Conservation (phyloP, 345 rosid genomes). For the Combretum micranthum region DNA sequence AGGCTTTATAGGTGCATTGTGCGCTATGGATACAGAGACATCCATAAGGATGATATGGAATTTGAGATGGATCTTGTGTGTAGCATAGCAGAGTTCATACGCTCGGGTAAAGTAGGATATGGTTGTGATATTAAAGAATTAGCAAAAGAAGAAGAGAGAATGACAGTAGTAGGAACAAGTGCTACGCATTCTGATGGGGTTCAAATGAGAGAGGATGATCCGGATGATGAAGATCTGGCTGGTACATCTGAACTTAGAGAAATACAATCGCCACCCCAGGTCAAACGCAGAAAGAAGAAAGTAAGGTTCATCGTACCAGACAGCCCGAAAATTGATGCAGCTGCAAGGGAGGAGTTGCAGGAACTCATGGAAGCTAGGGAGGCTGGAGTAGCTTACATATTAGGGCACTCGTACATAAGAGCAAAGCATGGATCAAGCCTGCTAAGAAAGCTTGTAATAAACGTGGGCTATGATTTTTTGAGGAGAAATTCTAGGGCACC, state of each 20-base stretch:
- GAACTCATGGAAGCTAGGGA: constrained; percentile 84
- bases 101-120: constrained; percentile 31
- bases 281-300: constrained; percentile 38
- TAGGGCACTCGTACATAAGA: constrained; percentile 74
- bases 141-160: constrained; percentile 38
- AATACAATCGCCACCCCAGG: constrained; percentile 44
- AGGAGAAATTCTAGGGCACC: constrained; percentile 72
- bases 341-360: constrained; percentile 53
- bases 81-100: constrained; percentile 82
- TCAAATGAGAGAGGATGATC: constrained; percentile 44
- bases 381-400: constrained; percentile 79
- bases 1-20: constrained; percentile 89
- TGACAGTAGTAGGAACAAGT: constrained; percentile 84
- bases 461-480: constrained; percentile 73
- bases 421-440: constrained; percentile 77
- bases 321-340: constrained; percentile 52
- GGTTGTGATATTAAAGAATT: constrained; percentile 16
- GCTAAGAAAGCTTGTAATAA: constrained; percentile 58
- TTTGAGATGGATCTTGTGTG: constrained; percentile 87
- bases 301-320: constrained; percentile 78
- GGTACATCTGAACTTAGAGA: constrained; percentile 56
- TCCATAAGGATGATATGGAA: constrained; percentile 84
- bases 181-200: constrained; percentile 52
- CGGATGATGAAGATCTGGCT: constrained; percentile 24
- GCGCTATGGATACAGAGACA: constrained; percentile 80